A percentile compares a stretch with the other conserved stretches of the same genome.
These are phyloP conservation scores for Schizophyllum commune DNA, from an alignment of 1,284 basidiomycete species.

Conservation along the genomic window DNA sequence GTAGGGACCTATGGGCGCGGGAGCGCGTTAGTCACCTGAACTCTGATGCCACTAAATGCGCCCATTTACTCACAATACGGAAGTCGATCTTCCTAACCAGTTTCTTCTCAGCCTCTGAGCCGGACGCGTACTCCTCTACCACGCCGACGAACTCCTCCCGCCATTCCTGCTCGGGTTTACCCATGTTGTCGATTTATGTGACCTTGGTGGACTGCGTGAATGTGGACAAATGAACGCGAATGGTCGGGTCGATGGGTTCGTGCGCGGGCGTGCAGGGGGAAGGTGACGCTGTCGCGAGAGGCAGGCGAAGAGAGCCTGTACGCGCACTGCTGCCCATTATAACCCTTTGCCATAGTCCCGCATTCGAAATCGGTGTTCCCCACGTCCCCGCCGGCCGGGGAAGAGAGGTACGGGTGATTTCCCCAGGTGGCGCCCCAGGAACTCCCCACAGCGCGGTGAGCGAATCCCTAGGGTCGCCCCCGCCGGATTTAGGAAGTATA, in stretches of 20 bases:
- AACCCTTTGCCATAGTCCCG: not conserved
- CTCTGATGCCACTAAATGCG: not conserved
- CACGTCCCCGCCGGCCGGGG: too few species aligned
- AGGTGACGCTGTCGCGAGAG: conserved; percentile 1
- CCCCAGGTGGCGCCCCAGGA: not conserved
- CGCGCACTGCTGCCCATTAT: not conserved
- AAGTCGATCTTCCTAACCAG: conserved; percentile 10
- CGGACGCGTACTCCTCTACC: conserved; percentile 5
- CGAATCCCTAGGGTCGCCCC: not conserved
- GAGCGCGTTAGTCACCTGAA: not conserved
- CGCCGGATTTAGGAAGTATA: not conserved
- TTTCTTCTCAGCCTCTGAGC: conserved; percentile 5
- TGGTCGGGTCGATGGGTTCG: conserved; percentile 1
- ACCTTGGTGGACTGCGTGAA: not conserved
- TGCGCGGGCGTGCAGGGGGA: conserved; percentile 12
- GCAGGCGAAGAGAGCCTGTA: not conserved
- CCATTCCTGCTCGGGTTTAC: conserved; percentile 8
- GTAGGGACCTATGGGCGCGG: not conserved
- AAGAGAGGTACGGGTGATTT: not conserved
- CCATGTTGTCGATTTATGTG: not conserved
- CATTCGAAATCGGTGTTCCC: not conserved
- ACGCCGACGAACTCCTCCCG: conserved; percentile 5
- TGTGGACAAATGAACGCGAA: conserved; percentile 15
- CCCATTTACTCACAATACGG: conserved; percentile 4
- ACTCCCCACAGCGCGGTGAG: not conserved